phyloP scores from a whole-genome alignment of 2,329 filamentous ascomycete genomes.

The Madurella mycetomatis region DNA sequence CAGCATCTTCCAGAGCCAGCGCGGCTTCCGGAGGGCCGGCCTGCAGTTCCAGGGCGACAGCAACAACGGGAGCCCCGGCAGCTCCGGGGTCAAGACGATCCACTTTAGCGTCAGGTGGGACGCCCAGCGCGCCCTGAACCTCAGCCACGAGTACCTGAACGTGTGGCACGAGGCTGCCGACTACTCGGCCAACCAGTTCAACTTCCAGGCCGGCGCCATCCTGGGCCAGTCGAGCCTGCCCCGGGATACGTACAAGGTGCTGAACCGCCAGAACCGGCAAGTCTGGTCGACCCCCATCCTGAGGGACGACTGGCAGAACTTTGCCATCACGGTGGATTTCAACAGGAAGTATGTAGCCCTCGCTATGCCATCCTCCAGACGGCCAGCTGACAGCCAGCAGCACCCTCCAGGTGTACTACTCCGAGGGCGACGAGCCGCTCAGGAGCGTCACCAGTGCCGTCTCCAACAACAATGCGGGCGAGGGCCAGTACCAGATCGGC shows the following conservation, averaged over 20 bases:
- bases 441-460: conserved; percentile 42
- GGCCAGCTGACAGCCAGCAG: conserved; percentile 29
- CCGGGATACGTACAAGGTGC: conserved; percentile 39
- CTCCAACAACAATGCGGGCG: conserved; percentile 48
- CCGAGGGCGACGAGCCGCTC: conserved; percentile 42
- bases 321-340: conserved; percentile 54
- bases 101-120: conserved; percentile 36
- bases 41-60: conserved; percentile 40
- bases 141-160: conserved; percentile 36
- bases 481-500: conserved; percentile 53
- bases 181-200: conserved; percentile 37
- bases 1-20: conserved; percentile 43
- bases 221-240: conserved; percentile 33
- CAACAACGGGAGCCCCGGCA: conserved; percentile 37
- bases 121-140: conserved; percentile 31
- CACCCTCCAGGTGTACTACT: conserved; percentile 55
- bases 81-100: conserved; percentile 33
- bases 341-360: conserved; percentile 44
- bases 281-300: conserved; percentile 42
- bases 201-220: conserved; percentile 35
- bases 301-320: conserved; percentile 54
- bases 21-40: conserved; percentile 43
- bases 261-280: conserved; percentile 36
- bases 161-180: conserved; percentile 37
- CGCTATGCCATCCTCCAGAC: not conserved